Evolutionary conservation across 139 green algal genomes (phyloP).

Genomic region (Chlorella sorokiniana): DNA sequence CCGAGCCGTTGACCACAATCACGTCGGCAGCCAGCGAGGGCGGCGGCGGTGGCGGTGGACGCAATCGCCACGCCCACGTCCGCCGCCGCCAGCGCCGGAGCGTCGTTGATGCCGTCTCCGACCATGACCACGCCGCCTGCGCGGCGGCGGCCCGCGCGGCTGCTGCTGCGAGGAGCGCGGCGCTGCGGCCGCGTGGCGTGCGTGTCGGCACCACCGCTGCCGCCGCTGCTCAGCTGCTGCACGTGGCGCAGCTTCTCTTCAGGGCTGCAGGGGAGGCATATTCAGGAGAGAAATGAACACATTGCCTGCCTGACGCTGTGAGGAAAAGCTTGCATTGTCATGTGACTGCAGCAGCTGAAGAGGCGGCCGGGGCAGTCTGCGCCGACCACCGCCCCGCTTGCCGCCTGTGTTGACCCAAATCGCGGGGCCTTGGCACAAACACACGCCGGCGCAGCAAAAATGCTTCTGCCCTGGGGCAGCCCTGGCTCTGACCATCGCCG

Average conservation of each 20-base stretch:
- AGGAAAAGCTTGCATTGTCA: no score
- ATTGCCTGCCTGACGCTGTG: no score
- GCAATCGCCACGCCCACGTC: constrained; percentile 78
- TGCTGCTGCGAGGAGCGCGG: no score
- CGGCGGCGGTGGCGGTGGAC: constrained; percentile 64
- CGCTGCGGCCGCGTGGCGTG: neutral
- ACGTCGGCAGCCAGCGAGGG: constrained; percentile 80
- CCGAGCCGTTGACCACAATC: constrained; percentile 76
- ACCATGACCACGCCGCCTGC: constrained; percentile 76
- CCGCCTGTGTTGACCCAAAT: no score
- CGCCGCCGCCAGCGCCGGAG: constrained; percentile 72
- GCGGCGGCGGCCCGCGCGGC: neutral
- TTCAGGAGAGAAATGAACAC: neutral
- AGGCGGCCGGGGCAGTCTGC: no score
- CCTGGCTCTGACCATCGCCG: neutral
- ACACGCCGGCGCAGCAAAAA: no score
- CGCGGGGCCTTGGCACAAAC: no score
- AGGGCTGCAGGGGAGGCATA: constrained; percentile 40
- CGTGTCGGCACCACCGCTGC: neutral
- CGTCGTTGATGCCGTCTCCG: constrained; percentile 83
- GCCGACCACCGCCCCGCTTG: no score
- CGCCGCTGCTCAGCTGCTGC: constrained; percentile 27
- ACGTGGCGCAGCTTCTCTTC: constrained; percentile 74
- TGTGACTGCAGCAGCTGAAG: no score
- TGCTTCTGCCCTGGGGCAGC: neutral